Base-by-base conservation (phyloP, 139 green algal species). In the Chlamydomonas sp. region DNA sequence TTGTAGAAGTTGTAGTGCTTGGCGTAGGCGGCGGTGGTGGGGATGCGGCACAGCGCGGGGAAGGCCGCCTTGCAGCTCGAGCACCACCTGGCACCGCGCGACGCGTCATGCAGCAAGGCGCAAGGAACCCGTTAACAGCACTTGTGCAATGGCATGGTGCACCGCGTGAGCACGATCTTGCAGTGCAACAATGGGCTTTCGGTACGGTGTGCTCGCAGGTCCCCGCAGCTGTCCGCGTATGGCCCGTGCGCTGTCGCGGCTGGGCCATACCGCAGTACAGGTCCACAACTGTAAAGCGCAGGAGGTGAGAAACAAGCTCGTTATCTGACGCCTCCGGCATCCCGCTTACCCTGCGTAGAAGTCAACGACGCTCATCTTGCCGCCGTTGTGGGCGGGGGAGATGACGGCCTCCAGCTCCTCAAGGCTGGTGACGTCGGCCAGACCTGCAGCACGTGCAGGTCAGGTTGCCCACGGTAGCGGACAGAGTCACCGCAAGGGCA, bases 1-100 rank as follows among this genome's bases (percentile, higher is more conserved):
- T 88, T 88, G 84, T 78, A 77, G 75, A 83, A 88, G 17, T 82
- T 83, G 20, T 67, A 88, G 64, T 88, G 14, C 17, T 83, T 2
- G 8, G 63, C 16, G 2, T 80, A 31, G 31, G 78, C 58, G 7
- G 68, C 64, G 57, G 49, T 71, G 57, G 14, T 78, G 10, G 84
- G 84, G 17, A 88, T 88, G 58, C 75, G 74, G 84, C 84, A 88
- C 2, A 88, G 76, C 15, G 63, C 75, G 0, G 75, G 75, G 63
- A 88, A 88, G 63, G 84, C 72, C 75, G 75, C 79, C 84, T 88
- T 88, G 84, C 84, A 88, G 75, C 84, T 75, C 5, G 75, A 64
- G 66, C 84, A 88, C 84, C 84, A 88, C 1, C 84, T 75, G 77
- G 84, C 60, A 12, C 8, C 20, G 20, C 79, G 1, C 64, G 64